These are phyloP conservation scores for Candida glaebosa DNA, from an alignment of 805 yeast species.

Conservation along the genomic window DNA sequence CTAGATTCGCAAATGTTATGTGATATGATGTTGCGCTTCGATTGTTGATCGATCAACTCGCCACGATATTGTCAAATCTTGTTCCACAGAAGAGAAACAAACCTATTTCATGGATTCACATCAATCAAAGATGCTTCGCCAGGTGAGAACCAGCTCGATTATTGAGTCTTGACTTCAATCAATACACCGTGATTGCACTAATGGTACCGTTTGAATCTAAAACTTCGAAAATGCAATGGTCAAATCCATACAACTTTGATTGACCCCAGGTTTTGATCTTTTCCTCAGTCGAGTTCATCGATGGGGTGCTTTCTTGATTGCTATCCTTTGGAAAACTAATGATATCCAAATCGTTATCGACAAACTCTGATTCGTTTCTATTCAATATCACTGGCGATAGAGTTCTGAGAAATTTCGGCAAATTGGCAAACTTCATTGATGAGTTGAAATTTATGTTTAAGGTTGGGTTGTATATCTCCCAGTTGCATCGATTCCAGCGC, in stretches of 20 bases:
- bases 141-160: no score
- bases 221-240: conserved; percentile 42
- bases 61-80: no score
- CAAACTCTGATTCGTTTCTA: conserved; percentile 37
- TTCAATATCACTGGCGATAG: conserved; percentile 34
- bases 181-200: conserved; percentile 36
- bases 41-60: no score
- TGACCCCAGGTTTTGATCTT: conserved; percentile 40
- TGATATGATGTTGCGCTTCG: no score
- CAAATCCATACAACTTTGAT: conserved; percentile 37
- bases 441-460: conserved; percentile 13
- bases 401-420: conserved; percentile 21
- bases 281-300: conserved; percentile 7
- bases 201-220: conserved; percentile 34
- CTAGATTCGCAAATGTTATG: no score
- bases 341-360: conserved; percentile 34
- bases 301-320: conserved; percentile 3
- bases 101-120: no score
- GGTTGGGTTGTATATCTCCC: conserved; percentile 26
- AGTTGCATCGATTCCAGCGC: conserved; percentile 50
- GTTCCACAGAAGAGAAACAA: no score
- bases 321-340: conserved; percentile 20
- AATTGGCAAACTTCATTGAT: conserved; percentile 28
- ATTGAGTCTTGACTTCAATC: no score
- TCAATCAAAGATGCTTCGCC: no score